Conservation (phyloP, 2,329 filamentous ascomycete species). For the Juglanconis sp. region DNA sequence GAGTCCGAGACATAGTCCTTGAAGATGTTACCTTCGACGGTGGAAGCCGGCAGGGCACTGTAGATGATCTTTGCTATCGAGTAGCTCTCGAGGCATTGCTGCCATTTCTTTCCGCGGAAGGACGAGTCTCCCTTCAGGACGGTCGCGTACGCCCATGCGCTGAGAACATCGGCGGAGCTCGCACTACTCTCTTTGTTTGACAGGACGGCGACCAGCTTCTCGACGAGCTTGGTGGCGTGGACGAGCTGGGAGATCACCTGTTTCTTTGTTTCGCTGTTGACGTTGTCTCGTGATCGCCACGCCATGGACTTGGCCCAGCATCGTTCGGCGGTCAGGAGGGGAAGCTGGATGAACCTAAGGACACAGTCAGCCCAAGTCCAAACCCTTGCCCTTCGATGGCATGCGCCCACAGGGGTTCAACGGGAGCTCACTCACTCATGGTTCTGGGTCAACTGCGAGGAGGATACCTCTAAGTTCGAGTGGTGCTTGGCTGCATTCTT, state of each 20-base stretch:
- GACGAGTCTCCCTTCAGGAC: constrained; percentile 72
- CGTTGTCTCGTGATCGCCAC: constrained; percentile 91
- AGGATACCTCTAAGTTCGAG: constrained; percentile 65
- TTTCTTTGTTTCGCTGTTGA: constrained; percentile 74
- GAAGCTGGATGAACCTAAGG: constrained; percentile 68
- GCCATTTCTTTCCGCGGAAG: constrained; percentile 89
- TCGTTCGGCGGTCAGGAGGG: constrained; percentile 82
- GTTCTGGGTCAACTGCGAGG: constrained; percentile 71
- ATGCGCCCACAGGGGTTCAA: background rate
- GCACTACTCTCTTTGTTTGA: constrained; percentile 65
- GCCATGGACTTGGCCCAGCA: constrained; percentile 79
- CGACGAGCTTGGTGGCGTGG: constrained; percentile 72
- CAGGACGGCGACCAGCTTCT: constrained; percentile 64
- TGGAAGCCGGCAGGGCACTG: constrained; percentile 62
- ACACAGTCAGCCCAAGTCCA: background rate
- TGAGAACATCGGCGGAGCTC: constrained; percentile 68
- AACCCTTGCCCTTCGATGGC: background rate
- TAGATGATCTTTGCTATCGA: constrained; percentile 80
- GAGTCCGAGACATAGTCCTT: constrained; percentile 82
- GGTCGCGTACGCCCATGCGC: constrained; percentile 79
- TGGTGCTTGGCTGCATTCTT: constrained; percentile 84
- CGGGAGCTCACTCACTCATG: constrained; percentile 59
- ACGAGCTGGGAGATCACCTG: constrained; percentile 86
- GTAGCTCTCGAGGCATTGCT: constrained; percentile 71
- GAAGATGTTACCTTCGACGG: constrained; percentile 69